Evolutionary conservation across 305 asterid species (phyloP), one percentile per base, ranked within the genome.

Genomic region (Striga hermonthica): DNA sequence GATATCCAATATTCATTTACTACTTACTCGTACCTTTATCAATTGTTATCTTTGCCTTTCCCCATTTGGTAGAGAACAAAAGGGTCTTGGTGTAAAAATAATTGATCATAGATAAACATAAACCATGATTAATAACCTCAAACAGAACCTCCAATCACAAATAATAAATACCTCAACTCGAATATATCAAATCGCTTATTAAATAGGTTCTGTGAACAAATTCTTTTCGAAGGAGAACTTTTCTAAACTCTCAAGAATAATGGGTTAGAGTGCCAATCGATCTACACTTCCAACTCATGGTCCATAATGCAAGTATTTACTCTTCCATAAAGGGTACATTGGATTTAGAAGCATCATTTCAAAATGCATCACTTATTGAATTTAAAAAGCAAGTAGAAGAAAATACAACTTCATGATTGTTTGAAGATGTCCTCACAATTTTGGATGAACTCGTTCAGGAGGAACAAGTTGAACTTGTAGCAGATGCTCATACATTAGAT

Each of bases 401-500:
- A 7, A 7, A 3, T 7, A 7, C 4, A 6, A 34, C 0, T 53
- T 44, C 67, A 52, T 44, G 38, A 56, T 49, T 50, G 65, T 43
- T 66, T 57, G 68, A 68, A 70, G 45, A 56, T 68, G 64, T n/a
- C 73, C 97, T 87, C 66, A 92, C 98, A 92, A 31, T 73, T 70
- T 81, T 39, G 97, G 91, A 78, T 83, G 90, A 72, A 87, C 89
- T 72, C 71, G 81, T 58, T 86, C 95, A 0, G 94, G 80, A 48
- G 94, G 95, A 73, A 92, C 75, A 52, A 80, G 74, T 36, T 69
- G 75, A 69, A 92, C 98, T 84, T 89, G 97, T 66, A 92, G 71
- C 52, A 92, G 79, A 74, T 83, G 88, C 87, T 89, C 97, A 37
- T 76, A 86, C 83, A 92, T 78, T 44, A 92, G 88, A 79, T 86